These are phyloP conservation scores for Pontederia paniculata DNA, from an alignment of 176 grass and related monocot genomes.

Conservation along the genomic window DNA sequence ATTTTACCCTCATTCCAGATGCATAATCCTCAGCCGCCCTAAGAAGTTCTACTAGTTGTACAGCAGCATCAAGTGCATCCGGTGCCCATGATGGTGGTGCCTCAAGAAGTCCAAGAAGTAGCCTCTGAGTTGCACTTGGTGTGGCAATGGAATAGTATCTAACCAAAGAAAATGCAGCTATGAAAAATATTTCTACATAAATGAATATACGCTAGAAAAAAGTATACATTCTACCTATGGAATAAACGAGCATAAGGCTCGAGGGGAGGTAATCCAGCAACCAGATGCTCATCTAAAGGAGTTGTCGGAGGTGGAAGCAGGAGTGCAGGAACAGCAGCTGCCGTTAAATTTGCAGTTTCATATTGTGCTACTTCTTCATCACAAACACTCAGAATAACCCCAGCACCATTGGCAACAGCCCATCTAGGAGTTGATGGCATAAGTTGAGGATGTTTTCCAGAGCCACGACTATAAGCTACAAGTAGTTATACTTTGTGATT, in stretches of 20 bases:
- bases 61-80: slow-evolving; percentile 96
- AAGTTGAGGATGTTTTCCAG: slow-evolving; percentile 97
- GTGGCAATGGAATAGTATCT: slow-evolving; percentile 99
- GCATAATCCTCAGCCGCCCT: slow-evolving; percentile 95
- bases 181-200: background rate
- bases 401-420: slow-evolving; percentile 99
- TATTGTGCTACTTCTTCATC: slow-evolving; percentile 90
- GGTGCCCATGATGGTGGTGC: slow-evolving; percentile 98
- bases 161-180: slow-evolving; percentile 12
- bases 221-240: slow-evolving; percentile 41
- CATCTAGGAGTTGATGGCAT: slow-evolving; percentile 99
- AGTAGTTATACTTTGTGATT: background rate
- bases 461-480: slow-evolving; percentile 75
- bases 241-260: slow-evolving; percentile 96
- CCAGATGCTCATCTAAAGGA: slow-evolving; percentile 93
- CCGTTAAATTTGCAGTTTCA: slow-evolving; percentile 93
- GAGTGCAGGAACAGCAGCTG: slow-evolving; percentile 94
- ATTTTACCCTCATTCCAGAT: slow-evolving; percentile 71
- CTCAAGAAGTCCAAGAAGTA: slow-evolving; percentile 95
- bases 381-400: slow-evolving; percentile 96
- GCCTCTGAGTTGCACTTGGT: slow-evolving; percentile 90
- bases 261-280: slow-evolving; percentile 77
- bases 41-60: slow-evolving; percentile 99
- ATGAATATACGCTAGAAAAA: background rate
- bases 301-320: slow-evolving; percentile 88